Base-by-base conservation (phyloP, 768 basidiomycete species). In the Boletus reticuloceps region DNA sequence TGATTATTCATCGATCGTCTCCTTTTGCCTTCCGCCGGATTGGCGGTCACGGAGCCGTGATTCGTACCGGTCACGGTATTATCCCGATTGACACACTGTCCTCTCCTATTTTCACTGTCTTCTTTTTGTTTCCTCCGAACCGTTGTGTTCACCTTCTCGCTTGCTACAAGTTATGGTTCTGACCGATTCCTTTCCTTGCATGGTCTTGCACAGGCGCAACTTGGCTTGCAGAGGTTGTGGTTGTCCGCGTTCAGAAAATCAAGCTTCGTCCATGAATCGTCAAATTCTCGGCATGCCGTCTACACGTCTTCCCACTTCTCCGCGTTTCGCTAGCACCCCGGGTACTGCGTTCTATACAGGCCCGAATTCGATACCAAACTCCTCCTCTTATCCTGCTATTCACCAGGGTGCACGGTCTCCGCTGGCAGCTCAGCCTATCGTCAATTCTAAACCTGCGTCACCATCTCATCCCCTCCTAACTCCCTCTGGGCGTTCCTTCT, bases 401-500 rank as follows among this genome's bases (percentile, higher is more conserved):
- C 59, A 56, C 56, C 61, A 68, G 34, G 57, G 58, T 29, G 46
- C 55, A 20, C 64, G 71, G 40, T 71, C 69, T 25, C 60, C 71
- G 34, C 64, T 64, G 19, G 64, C 67, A 52, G 60, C 68, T 52
- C 65, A 55, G 31, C 51, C 68, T 50, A 54, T 42, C 45, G 12
- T 51, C 12, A 40, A 16, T 27, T 34, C 65, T 49, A 82, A 80
- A 58, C 66, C 70, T 22, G 62, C 69, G 47, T 68, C 74, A 22
- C 77, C 71, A n/a, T 73, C 81, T n/a, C 85, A 85, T 57, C 86
- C 87, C 22, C 75, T 91, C 47, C 82, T 94, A 58, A 93, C 91
- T 1, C 91, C 91, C 5, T 91, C 90, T 12, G 91, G 91, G 3
- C 82, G 86, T 20, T 82, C 86, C 10, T 86, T 94, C 57, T 83